Evolutionary conservation across 306 rosid species (phyloP), one percentile per base, ranked within the genome.

Genomic region (Trifolium subterraneum): DNA sequence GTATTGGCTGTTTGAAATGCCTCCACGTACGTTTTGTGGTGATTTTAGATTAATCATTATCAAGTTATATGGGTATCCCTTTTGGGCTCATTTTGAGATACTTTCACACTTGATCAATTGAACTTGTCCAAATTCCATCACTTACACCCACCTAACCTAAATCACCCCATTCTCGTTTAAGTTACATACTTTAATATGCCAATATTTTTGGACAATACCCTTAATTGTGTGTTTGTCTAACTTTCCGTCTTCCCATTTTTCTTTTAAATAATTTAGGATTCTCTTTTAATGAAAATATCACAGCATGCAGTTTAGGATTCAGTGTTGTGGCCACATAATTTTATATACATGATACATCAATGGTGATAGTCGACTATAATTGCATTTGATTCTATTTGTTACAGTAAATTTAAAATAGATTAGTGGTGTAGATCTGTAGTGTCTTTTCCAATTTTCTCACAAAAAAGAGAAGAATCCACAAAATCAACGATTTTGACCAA

Each of bases 71-170:
- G 76, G 3, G 75, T 48, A 22, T 13, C 25, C 18, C 15, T 76
- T 73, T 27, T 6, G 60, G 36, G 72, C 27, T 42, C 29, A 0
- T 20, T 41, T 41, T 39, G 59, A 70, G 42, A 22, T 50, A 23
- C 48, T 18, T 71, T 47, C 29, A 10, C 31, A 61, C 54, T 3
- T 64, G 35, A 68, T 41, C 80, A 63, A 63, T 70, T 70, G 84
- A 81, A 81, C 64, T 70, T 71, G 78, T 33, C 60, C 78, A 55
- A 11, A 51, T 15, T 69, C 22, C 8, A 35, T 27, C 73, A 4
- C 76, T 10, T 10, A 7, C 70, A n/a, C n/a, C 70, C 75, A 56
- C 70, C 81, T 63, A 64, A 54, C 73, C 70, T 41, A 12, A 66
- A 7, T 66, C 56, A 22, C n/a, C 16, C 33, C 35, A 18, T 41